Evolutionary conservation across 176 grass and related monocot species (phyloP), one percentile per base, ranked within the genome.

Genomic region (Juncus effusus): DNA sequence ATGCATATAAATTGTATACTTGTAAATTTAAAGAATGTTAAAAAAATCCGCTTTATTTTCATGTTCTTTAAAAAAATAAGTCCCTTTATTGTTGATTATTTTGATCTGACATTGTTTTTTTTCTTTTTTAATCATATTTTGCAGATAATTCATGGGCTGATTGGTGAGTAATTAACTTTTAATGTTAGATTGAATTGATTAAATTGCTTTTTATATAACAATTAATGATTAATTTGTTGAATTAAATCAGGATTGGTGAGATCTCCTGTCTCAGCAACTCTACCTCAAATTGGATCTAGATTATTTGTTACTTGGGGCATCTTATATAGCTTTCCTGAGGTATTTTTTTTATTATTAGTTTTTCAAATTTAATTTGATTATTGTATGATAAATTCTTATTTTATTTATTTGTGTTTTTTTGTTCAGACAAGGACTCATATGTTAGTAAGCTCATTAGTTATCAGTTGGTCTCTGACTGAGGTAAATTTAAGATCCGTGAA

Each of bases 381-480:
- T 41, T 54, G 3, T 68, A 47, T 28, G 42, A 42, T 41, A 55
- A 28, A 15, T 39, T 52, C 35, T 53, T n/a, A 6, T 62, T 42
- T 56, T 60, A n/a, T n/a, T n/a, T n/a, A 54, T 42, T 56, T 65
- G 16, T 7, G 40, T 63, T 64, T 64, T 10, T 3, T 63, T 54
- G 19, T 55, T 9, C 73, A 90, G 89, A 87, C 73, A 7, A 90
- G 80, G 0, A 70, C 88, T 45, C 80, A 90, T 64, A 62, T 99
- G 54, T 80, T 99, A 12, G 83, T 90, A 62, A 82, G 88, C 65
- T 81, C 80, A 12, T 38, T 99, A 40, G 89, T 99, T 12, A 99
- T 93, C 67, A 99, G 94, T 54, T 99, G 94, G 94, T 99, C 94
- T 36, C 79, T 99, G 41, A 99, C 89, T 1, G 85, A 93, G 88